Evolutionary conservation across 2,329 filamentous ascomycete species (phyloP), one percentile per base, ranked within the genome.

Genomic region (Aspergillus pseudotamarii): DNA sequence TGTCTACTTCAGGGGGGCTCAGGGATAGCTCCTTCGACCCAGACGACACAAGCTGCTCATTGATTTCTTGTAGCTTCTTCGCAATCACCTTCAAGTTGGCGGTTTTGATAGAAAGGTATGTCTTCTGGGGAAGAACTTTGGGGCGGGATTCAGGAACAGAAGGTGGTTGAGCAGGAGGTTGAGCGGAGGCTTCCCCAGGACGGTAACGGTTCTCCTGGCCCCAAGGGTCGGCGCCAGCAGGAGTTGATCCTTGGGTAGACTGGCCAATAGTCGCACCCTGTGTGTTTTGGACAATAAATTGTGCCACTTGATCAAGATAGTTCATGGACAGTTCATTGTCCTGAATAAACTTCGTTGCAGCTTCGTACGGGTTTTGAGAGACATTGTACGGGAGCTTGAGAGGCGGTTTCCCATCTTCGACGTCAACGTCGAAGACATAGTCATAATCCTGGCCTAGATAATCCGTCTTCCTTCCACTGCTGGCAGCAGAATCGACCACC

Each of bases 361-460:
- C 90, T 70, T 97, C 92, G 76, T 96, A 98, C 0, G 93, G 92
- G 69, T 97, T 97, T 74, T 97, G 91, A 1, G 91, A 93, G 14
- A 94, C 84, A 75, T 98, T 97, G 79, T 91, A 98, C 0, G 94
- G 93, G n/a, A 98, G 84, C 78, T 97, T 97, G 53, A 98, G 83
- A 0, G 94, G 88, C 14, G 94, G 94, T 73, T 96, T 94, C 58
- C 93, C 94, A 72, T 97, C 94, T 75, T 97, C 92, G 66, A 97
- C 96, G 71, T 97, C 94, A 30, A 97, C 94, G 73, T 97, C 94
- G 69, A 98, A 98, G 10, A 99, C 94, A 72, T 91, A 97, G 75
- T 99, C 95, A 76, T 96, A 99, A 65, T 94, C 91, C 74, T 96
- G 88, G 36, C 94, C 94, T 1, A 91, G 83, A 74, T 94, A 90